Evolutionary conservation across 805 yeast species (phyloP).

Genomic region (Starmerella stigmatis): DNA sequence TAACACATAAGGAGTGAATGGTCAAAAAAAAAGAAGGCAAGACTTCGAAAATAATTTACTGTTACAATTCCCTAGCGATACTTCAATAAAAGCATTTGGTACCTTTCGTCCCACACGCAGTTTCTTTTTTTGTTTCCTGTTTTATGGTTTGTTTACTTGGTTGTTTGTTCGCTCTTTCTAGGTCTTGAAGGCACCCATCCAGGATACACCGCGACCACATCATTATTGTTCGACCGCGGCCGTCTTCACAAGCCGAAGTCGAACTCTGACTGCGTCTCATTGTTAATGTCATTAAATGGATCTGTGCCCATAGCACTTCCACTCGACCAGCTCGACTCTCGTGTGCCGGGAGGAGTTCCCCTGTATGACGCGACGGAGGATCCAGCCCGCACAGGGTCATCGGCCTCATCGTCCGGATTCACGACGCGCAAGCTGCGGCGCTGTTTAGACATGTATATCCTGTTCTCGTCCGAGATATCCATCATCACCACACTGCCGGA

Average conservation of each 20-base stretch:
- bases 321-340: slow-evolving; percentile 16
- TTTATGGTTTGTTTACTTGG: no score
- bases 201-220: background rate
- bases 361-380: background rate
- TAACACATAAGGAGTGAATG: background rate
- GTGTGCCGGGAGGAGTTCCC: background rate
- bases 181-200: no score
- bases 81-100: no score
- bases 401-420: slow-evolving; percentile 20
- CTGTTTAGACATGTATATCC: slow-evolving; percentile 17
- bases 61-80: no score
- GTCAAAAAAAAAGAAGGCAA: background rate
- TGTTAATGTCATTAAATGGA: slow-evolving; percentile 11
- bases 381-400: background rate
- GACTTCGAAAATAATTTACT: no score
- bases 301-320: background rate
- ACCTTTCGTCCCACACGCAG: no score
- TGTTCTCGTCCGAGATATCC: slow-evolving; percentile 12
- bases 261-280: slow-evolving; percentile 9
- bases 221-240: background rate
- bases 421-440: slow-evolving; percentile 21
- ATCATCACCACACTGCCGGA: slow-evolving; percentile 14
- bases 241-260: slow-evolving; percentile 8
- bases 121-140: no score
- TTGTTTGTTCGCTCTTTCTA: no score